Evolutionary conservation across 2,329 filamentous ascomycete genomes (phyloP), one percentile per base, ranked within the genome.

Genomic region (Apiospora phragmitis): DNA sequence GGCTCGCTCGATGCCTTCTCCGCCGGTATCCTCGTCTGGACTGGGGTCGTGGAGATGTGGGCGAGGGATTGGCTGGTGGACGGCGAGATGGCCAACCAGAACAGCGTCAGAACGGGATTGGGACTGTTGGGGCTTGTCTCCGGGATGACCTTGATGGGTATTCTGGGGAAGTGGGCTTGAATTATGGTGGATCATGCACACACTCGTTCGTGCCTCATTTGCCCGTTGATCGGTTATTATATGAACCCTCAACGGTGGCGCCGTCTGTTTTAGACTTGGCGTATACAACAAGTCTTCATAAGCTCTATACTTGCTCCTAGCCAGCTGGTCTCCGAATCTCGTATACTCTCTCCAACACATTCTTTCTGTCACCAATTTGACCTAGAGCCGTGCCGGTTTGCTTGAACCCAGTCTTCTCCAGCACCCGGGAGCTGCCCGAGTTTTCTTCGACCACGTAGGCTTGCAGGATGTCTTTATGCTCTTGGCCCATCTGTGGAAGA

Each of bases 41-140:
- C 89, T 0, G 86, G 86, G 2, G 77, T 89, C 11, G 87, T 89
- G 0, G 88, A 90, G 77, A 89, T 90, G 86, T 84, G 86, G 82
- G 86, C 85, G 3, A 77, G 83, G 45, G 88, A 90, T 72, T 90
- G 88, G 87, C 79, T 89, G 71, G 80, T 73, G 51, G 83, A 83
- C 2, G 81, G 49, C 9, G 69, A 70, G 59, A 69, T 69, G 68
- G 68, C 68, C 3, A 29, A 24, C n/a, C 51, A 69, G 41, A 55
- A 12, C 7, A 43, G 21, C 11, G 4, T 8, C 7, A 42, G n/a
- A 7, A 55, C 29, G 11, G 49, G n/a, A 2, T 4, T 69, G 24
- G 68, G 68, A 5, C 1, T 69, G 26, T 3, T 38, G 38, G 51
- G 49, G n/a, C 41, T 69, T 3, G 4, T 68, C 55, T 29, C 29